Conservation (phyloP, 2,329 filamentous ascomycete species). For the Aspergillus fijiensis region DNA sequence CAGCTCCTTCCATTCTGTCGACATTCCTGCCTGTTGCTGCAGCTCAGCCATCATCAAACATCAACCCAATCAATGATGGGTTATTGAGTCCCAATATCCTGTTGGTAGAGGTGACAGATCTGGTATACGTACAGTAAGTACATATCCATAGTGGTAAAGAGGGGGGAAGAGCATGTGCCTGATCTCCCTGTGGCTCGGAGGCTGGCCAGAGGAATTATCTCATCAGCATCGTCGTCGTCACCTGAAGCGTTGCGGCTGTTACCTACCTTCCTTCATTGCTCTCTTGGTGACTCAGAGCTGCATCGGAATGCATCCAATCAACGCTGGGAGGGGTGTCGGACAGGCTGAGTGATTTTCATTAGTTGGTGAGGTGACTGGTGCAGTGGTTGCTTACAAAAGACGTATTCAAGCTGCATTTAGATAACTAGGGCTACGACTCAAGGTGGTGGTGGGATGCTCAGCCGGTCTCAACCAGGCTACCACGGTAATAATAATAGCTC, state of each 20-base stretch:
- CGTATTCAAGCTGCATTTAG: too few relatives aligned
- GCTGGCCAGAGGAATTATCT: neutral
- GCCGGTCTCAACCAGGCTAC: too few relatives aligned
- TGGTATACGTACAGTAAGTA: neutral
- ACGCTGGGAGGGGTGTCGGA: neutral
- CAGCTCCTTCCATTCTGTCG: neutral
- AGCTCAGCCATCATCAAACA: neutral
- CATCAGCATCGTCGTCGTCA: constrained; percentile 10
- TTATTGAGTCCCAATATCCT: neutral
- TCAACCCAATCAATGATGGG: neutral
- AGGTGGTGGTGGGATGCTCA: too few relatives aligned
- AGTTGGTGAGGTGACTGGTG: neutral
- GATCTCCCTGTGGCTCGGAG: neutral
- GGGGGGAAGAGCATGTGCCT: neutral
- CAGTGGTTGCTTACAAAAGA: neutral
- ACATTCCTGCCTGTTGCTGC: neutral
- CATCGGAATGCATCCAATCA: constrained; percentile 16
- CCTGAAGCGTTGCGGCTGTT: neutral
- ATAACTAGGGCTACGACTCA: too few relatives aligned
- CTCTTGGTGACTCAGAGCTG: constrained; percentile 16
- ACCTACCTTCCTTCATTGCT: neutral
- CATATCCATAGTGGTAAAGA: too few relatives aligned
- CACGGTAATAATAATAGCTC: neutral
- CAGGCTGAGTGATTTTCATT: neutral
- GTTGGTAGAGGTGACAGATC: neutral